A percentile compares a stretch with the other conserved stretches of the same genome.
Conservation (phyloP, 306 rosid species). For the Cucurbita pepo region DNA sequence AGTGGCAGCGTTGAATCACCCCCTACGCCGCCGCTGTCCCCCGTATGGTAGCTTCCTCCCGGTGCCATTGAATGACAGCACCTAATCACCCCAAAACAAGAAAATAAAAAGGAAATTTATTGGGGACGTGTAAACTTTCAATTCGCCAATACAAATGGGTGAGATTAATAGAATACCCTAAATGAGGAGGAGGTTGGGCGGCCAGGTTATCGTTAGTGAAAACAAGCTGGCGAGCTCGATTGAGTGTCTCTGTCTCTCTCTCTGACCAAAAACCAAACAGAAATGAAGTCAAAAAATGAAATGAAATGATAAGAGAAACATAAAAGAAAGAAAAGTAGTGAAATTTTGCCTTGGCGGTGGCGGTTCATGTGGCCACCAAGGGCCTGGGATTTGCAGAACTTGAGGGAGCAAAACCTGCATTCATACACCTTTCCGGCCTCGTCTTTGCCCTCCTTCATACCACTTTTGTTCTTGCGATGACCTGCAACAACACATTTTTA, state of each 20-base stretch:
- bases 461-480: conserved; percentile 72
- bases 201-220: conserved; percentile 61
- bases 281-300: conserved; percentile 12
- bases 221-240: conserved; percentile 90
- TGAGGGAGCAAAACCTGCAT: conserved; percentile 98
- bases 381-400: conserved; percentile 99
- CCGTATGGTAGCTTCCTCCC: conserved; percentile 36
- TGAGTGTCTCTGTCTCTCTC: conserved; percentile 95
- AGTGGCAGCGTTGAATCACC: conserved; percentile 40
- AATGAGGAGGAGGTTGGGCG: conserved; percentile 40
- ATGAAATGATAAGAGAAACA: conserved; percentile 3
- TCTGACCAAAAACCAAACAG: conserved; percentile 34
- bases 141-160: background rate
- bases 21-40: conserved; percentile 15
- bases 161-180: conserved; percentile 33
- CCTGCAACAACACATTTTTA: conserved; percentile 32
- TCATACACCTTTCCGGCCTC: conserved; percentile 85
- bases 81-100: conserved; percentile 11
- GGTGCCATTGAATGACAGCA: conserved; percentile 56
- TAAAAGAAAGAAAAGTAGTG: background rate
- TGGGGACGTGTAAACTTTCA: background rate
- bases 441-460: conserved; percentile 64
- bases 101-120: background rate
- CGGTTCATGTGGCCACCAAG: conserved; percentile 99
- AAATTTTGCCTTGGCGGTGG: conserved; percentile 82